Evolutionary conservation across 2,329 filamentous ascomycete genomes (phyloP).

Genomic region (Tothia fuscella): DNA sequence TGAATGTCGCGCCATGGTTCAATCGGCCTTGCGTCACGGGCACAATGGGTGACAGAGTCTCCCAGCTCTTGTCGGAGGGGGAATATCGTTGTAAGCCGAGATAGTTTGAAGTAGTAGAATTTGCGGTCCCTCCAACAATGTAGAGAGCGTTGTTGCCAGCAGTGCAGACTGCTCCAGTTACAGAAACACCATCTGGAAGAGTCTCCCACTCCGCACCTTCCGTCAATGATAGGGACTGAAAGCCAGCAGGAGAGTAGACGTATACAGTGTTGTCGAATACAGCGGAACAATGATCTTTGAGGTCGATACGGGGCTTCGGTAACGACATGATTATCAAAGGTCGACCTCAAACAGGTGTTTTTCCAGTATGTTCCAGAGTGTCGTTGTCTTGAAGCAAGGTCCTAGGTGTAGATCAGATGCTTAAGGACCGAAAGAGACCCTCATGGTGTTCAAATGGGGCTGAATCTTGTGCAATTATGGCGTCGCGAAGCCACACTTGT

Average conservation of each 20-base stretch:
- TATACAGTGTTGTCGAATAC: conserved; percentile 75
- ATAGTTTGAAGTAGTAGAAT: conserved; percentile 36
- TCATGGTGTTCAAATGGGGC: conserved; percentile 6
- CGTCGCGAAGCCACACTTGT: conserved; percentile 3
- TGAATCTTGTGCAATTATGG: conserved; percentile 4
- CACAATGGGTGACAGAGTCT: conserved; percentile 38
- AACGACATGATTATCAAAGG: conserved; percentile 47
- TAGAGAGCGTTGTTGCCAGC: conserved; percentile 54
- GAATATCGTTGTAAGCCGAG: conserved; percentile 61
- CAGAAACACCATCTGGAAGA: conserved; percentile 53
- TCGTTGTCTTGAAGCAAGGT: no score
- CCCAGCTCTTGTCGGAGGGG: conserved; percentile 46
- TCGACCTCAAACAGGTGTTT: neutral
- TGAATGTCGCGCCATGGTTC: conserved; percentile 64
- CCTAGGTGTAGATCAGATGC: neutral
- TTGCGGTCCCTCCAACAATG: conserved; percentile 58
- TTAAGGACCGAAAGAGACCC: conserved; percentile 5
- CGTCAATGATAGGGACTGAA: conserved; percentile 60
- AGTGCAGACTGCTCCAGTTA: conserved; percentile 68
- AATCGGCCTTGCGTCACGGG: conserved; percentile 54
- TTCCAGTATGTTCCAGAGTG: neutral
- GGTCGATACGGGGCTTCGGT: conserved; percentile 55
- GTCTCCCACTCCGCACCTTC: conserved; percentile 60
- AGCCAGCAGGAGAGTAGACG: conserved; percentile 62
- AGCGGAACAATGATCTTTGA: conserved; percentile 71